A percentile compares a stretch with the other conserved stretches of the same genome.
Conservation (phyloP, 257 asterid species). For the Ilex aquifolium region DNA sequence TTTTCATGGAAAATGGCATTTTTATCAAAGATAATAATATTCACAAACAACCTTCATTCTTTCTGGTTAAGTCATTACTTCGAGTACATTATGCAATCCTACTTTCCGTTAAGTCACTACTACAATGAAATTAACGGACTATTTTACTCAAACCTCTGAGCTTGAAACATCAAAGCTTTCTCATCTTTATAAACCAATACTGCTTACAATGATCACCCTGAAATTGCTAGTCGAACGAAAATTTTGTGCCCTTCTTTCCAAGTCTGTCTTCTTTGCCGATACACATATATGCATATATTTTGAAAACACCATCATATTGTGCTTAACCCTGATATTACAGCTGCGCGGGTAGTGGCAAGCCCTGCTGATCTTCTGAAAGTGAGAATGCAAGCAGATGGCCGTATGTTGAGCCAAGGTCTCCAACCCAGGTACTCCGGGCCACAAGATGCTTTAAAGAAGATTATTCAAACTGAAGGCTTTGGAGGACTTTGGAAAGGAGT, state of each 20-base stretch:
- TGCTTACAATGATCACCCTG: too few relatives aligned
- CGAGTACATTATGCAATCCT: neutral
- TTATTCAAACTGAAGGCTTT: constrained; percentile 49
- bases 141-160: neutral
- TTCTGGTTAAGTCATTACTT: neutral
- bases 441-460: constrained; percentile 64
- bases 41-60: neutral
- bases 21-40: too few relatives aligned
- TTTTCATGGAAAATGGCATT: neutral
- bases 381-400: constrained; percentile 85
- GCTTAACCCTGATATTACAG: constrained; percentile 18
- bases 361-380: constrained; percentile 91
- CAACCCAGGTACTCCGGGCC: constrained; percentile 54
- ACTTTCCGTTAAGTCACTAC: neutral
- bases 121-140: neutral
- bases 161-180: neutral
- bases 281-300: neutral
- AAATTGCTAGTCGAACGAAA: neutral
- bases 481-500: constrained; percentile 84
- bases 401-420: constrained; percentile 38
- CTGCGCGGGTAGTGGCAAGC: constrained; percentile 62
- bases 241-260: neutral
- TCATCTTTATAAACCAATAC: too few relatives aligned
- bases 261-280: neutral
- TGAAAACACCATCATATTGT: neutral